Evolutionary conservation across 1,139 yeast species (phyloP), one percentile per base, ranked within the genome.

Genomic region (Protomyces arabidopsidicola): DNA sequence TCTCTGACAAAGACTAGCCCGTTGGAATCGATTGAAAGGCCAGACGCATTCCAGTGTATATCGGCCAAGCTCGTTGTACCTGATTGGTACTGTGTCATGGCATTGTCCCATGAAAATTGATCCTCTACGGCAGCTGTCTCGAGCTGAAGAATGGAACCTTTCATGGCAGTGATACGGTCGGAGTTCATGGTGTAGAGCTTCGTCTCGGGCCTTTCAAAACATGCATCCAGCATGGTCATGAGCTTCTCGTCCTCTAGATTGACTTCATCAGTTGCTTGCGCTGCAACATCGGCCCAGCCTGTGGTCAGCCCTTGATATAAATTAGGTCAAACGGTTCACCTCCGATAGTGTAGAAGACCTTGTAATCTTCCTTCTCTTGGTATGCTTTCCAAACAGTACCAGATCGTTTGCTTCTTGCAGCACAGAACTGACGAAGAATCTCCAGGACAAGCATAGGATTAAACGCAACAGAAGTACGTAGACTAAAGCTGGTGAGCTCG

Each of bases 331-430:
- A 9, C 4, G 5, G 3, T 12, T 42, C 18, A 42, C 55, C 39
- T 14, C 55, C 55, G 34, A 52, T 10, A 9, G 34, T 52, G 14
- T 52, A 52, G 31, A 52, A 52, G 2, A 24, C 36, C n/a, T 27
- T n/a, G 42, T 34, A 52, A 6, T 34, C 20, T 20, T 52, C 55
- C 14, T 52, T 52, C 42, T 52, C 55, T n/a, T 52, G 55, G n/a
- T 34, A 52, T 12, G 55, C 55, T 34, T 52, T 52, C 38, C 34
- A 52, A 16, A 22, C 8, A 14, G 16, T n/a, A 5, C 16, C 16
- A 16, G 55, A 31, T 16, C n/a, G 16, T 16, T 52, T 31, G n/a
- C 39, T n/a, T n/a, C 14, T 20, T 12, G 45, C 16, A 8, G 24
- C 39, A 18, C 39, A 31, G 14, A 31, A 14, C 9, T 52, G 55